phyloP scores from a whole-genome alignment of 2,329 filamentous ascomycete genomes.

The Exophiala calicioides region DNA sequence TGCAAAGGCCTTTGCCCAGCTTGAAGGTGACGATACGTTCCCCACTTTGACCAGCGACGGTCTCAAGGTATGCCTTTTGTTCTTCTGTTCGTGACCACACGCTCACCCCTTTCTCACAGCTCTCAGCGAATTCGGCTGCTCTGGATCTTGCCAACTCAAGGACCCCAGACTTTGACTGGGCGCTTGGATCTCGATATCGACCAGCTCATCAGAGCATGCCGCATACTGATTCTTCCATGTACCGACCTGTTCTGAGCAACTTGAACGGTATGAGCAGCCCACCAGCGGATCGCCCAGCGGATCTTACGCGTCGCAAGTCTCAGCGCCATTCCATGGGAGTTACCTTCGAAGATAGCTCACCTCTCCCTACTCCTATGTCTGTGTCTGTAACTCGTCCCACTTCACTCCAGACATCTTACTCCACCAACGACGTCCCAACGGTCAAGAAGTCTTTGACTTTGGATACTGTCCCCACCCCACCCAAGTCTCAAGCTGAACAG shows the following conservation, averaged over 20 bases:
- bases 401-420: constrained; percentile 78
- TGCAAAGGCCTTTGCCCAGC: constrained; percentile 68
- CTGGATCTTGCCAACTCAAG: constrained; percentile 75
- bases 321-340: constrained; percentile 49
- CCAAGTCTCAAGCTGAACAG: constrained; percentile 63
- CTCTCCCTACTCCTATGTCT: constrained; percentile 40
- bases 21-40: constrained; percentile 79
- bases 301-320: constrained; percentile 39
- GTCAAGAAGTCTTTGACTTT: constrained; percentile 67
- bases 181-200: constrained; percentile 67
- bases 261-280: constrained; percentile 37
- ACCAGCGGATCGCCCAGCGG: constrained; percentile 33
- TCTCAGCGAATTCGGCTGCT: constrained; percentile 78
- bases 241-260: constrained; percentile 39
- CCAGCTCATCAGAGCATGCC: constrained; percentile 62
- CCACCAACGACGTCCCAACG: constrained; percentile 83
- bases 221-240: constrained; percentile 52
- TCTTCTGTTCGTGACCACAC: background rate
- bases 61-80: constrained; percentile 26
- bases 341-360: constrained; percentile 35
- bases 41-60: constrained; percentile 67
- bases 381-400: constrained; percentile 47
- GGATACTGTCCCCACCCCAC: constrained; percentile 43
- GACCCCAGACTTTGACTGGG: constrained; percentile 65
- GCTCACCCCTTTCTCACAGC: constrained; percentile 52